Conservation (phyloP, 257 asterid genomes). For the Solanum habrochaites region DNA sequence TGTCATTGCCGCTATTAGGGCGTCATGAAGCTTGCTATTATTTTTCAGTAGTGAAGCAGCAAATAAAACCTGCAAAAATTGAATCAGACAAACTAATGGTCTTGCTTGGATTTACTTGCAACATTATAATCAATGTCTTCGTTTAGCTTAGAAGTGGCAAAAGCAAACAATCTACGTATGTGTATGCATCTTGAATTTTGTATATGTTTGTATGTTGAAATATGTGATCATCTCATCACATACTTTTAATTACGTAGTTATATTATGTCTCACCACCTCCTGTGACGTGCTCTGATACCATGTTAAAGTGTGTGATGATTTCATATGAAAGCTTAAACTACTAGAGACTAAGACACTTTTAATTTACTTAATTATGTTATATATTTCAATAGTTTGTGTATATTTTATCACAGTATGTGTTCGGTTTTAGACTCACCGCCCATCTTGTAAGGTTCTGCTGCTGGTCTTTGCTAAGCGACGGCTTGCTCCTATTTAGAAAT, state of each 20-base stretch:
- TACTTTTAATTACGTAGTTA: background rate
- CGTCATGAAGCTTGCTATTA: conserved; percentile 56
- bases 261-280: background rate
- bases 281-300: background rate
- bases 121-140: background rate
- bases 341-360: background rate
- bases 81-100: background rate
- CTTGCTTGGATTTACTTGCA: background rate
- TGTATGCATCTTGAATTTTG: background rate
- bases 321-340: background rate
- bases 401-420: background rate
- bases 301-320: background rate
- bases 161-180: background rate
- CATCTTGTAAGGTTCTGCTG: conserved; percentile 97
- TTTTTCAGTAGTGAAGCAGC: conserved; percentile 77
- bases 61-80: conserved; percentile 53
- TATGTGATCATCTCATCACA: background rate
- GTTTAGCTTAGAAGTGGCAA: background rate
- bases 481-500: conserved; percentile 84
- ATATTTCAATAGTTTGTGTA: background rate
- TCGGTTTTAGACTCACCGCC: conserved; percentile 49
- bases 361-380: background rate
- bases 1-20: conserved; percentile 67
- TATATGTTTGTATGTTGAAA: background rate
- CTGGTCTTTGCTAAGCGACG: conserved; percentile 73